These are phyloP conservation scores for Apophysomyces elegans DNA, from an alignment of 371 early-diverging fungal species.

Conservation along the genomic window DNA sequence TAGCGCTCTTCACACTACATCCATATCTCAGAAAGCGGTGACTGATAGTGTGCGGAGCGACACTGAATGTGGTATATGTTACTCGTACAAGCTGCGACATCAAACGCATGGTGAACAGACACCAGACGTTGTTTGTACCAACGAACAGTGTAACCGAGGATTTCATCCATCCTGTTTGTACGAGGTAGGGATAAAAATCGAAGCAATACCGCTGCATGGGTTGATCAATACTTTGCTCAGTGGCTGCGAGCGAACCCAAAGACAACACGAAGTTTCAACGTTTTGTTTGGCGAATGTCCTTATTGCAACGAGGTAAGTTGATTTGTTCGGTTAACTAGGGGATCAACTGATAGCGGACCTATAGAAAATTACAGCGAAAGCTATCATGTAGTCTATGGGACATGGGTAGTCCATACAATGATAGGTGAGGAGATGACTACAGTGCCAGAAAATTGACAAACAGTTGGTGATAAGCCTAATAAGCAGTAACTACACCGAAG, in stretches of 20 bases:
- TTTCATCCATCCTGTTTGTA: conserved; percentile 46
- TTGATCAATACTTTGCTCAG: conserved; percentile 12
- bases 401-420: no score
- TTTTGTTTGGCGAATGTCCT: conserved; percentile 50
- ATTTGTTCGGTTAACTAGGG: no score
- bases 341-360: no score
- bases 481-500: no score
- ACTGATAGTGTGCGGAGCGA: conserved; percentile 15
- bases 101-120: conserved; percentile 9
- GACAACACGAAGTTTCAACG: conserved; percentile 42
- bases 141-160: conserved; percentile 40
- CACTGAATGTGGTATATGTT: conserved; percentile 51
- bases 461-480: no score
- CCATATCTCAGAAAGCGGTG: conserved; percentile 9
- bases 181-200: conserved; percentile 27
- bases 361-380: conserved; percentile 48
- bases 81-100: conserved; percentile 39
- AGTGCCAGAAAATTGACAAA: no score
- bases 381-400: conserved; percentile 19
- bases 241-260: conserved; percentile 46
- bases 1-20: conserved; percentile 1
- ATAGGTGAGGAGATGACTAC: no score
- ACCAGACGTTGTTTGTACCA: conserved; percentile 39
- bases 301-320: conserved; percentile 46
- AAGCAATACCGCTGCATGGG: background rate